A percentile compares a stretch with the other conserved stretches of the same genome.
Conservation (phyloP, 805 yeast species). For the Zygoascus bituminiphila region DNA sequence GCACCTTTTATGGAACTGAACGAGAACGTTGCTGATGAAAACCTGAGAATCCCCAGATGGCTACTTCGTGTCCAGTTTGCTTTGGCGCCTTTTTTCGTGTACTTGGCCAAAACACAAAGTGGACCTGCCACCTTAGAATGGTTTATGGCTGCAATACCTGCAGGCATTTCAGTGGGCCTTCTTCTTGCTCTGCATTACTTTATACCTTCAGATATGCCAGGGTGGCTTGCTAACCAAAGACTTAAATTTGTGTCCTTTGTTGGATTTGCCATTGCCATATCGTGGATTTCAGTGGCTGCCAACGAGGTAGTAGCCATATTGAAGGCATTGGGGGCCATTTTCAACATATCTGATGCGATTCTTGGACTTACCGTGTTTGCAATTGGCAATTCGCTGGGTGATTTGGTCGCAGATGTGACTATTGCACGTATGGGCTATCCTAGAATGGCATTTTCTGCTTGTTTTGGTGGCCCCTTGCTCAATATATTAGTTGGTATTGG, state of each 20-base stretch:
- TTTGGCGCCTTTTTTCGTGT: neutral
- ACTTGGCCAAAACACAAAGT: neutral
- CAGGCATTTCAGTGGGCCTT: constrained; percentile 1
- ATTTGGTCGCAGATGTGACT: constrained; percentile 72
- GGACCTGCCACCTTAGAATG: neutral
- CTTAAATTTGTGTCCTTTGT: constrained; percentile 17
- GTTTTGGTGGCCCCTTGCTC: constrained; percentile 87
- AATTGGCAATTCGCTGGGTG: constrained; percentile 88
- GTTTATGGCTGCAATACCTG: neutral
- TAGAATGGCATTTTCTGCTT: constrained; percentile 88
- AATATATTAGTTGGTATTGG: constrained; percentile 78
- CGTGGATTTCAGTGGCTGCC: constrained; percentile 64
- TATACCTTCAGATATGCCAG: constrained; percentile 4
- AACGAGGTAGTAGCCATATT: constrained; percentile 60
- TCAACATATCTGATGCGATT: constrained; percentile 63
- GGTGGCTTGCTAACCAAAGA: neutral
- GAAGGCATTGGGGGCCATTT: constrained; percentile 50
- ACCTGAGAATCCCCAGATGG: constrained; percentile 1
- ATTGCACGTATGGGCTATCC: constrained; percentile 77
- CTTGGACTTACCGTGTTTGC: constrained; percentile 87
- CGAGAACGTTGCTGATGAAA: neutral
- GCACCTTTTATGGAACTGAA: neutral
- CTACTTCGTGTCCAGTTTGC: neutral
- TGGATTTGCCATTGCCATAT: constrained; percentile 62
- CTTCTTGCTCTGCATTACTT: constrained; percentile 9